These are phyloP conservation scores for Saccharomycopsis synnaedendra DNA, from an alignment of 805 yeast species.

Conservation along the genomic window DNA sequence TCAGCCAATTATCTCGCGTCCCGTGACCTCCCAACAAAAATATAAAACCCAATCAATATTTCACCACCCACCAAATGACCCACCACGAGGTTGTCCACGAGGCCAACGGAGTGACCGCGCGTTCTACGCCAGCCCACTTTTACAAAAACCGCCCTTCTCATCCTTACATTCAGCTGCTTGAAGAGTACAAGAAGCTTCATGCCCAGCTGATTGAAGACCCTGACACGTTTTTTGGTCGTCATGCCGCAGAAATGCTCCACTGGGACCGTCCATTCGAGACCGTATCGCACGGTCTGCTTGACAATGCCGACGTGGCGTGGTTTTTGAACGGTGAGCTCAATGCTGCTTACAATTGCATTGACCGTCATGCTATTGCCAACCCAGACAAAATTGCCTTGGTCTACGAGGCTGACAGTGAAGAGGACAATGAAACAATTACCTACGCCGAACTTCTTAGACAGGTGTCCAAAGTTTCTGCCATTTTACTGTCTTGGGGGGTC, in stretches of 20 bases:
- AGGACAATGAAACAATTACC: constrained; percentile 61
- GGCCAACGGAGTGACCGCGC: constrained; percentile 39
- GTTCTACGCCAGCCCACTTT: constrained; percentile 44
- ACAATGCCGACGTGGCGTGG: constrained; percentile 83
- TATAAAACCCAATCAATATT: too few relatives aligned
- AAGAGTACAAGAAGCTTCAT: constrained; percentile 61
- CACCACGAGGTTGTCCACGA: constrained; percentile 41
- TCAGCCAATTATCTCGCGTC: too few relatives aligned
- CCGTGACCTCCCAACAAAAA: too few relatives aligned
- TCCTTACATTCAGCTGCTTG: constrained; percentile 50
- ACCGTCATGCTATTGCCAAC: constrained; percentile 81
- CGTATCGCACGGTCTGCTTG: constrained; percentile 45
- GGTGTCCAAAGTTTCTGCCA: constrained; percentile 80
- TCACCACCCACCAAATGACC: not conserved
- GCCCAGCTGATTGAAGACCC: constrained; percentile 72
- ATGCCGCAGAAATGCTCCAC: constrained; percentile 58
- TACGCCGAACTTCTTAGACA: constrained; percentile 78
- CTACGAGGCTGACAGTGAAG: constrained; percentile 90
- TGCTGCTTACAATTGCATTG: constrained; percentile 90
- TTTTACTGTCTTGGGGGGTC: constrained; percentile 76
- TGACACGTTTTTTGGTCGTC: constrained; percentile 63
- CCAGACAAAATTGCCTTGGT: constrained; percentile 80
- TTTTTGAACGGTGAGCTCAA: constrained; percentile 87
- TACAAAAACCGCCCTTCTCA: constrained; percentile 47
- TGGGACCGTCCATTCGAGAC: constrained; percentile 71